These are phyloP conservation scores for Taphrina flavorubra DNA, from an alignment of 1,139 yeast species.

Conservation along the genomic window DNA sequence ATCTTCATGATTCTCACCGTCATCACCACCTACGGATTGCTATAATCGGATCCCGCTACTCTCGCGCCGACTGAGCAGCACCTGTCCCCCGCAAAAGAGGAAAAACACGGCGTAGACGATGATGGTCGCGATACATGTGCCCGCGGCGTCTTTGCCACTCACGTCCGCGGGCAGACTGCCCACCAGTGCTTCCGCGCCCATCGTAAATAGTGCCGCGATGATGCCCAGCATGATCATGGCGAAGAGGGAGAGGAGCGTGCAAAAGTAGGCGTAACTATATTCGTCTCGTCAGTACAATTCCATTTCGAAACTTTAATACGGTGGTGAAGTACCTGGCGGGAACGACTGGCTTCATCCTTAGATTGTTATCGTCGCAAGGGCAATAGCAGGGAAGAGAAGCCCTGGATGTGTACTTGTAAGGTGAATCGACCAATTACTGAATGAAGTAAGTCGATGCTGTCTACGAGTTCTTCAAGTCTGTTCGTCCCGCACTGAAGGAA, in stretches of 20 bases:
- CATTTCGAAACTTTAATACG: too few relatives aligned
- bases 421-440: too few relatives aligned
- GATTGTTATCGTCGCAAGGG: too few relatives aligned
- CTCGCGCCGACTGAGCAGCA: slow-evolving; percentile 28
- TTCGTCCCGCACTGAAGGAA: neutral
- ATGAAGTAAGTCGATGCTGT: too few relatives aligned
- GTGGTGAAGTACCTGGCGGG: slow-evolving; percentile 24
- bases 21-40: slow-evolving; percentile 31
- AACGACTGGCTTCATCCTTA: slow-evolving; percentile 33
- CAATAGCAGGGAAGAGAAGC: neutral
- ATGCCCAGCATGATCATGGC: slow-evolving; percentile 86
- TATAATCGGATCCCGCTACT: slow-evolving; percentile 30
- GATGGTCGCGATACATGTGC: slow-evolving; percentile 37
- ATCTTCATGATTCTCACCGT: neutral
- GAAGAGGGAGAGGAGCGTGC: slow-evolving; percentile 88
- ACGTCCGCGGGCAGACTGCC: slow-evolving; percentile 59
- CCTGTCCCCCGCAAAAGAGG: slow-evolving; percentile 38
- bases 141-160: slow-evolving; percentile 59
- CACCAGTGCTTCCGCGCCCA: slow-evolving; percentile 59
- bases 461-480: neutral
- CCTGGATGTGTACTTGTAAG: too few relatives aligned
- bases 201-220: slow-evolving; percentile 78
- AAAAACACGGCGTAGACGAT: slow-evolving; percentile 39
- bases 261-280: slow-evolving; percentile 73
- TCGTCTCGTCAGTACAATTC: too few relatives aligned